A percentile compares a stretch with the other conserved stretches of the same genome.
Conservation (phyloP, 768 basidiomycete genomes). For the Kwoniella shandongensis region DNA sequence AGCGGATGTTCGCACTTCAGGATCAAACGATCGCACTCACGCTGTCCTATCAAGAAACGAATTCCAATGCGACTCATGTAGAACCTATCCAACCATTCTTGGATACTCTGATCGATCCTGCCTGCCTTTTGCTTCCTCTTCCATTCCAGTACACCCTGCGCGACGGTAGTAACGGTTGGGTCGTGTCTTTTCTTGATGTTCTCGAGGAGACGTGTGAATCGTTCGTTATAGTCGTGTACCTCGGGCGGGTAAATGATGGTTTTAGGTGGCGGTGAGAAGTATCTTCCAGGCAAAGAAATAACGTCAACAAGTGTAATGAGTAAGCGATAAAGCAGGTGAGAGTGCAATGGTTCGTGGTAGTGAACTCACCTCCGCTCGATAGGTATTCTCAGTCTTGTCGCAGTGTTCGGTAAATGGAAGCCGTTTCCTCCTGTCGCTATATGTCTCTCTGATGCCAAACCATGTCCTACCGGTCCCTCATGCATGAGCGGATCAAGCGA, state of each 20-base stretch:
- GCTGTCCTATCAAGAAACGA: slow-evolving; percentile 94
- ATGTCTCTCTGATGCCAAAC: slow-evolving; percentile 15
- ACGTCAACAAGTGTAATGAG: slow-evolving; percentile 5
- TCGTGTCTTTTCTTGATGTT: slow-evolving; percentile 92
- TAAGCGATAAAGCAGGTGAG: slow-evolving; percentile 5
- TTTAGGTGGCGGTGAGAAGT: slow-evolving; percentile 73
- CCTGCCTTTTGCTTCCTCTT: slow-evolving; percentile 69
- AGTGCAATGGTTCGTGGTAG: neutral
- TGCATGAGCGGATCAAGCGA: slow-evolving; percentile 50
- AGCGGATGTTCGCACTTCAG: too few species aligned
- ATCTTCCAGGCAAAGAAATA: too few species aligned
- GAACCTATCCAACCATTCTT: slow-evolving; percentile 94
- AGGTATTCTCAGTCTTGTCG: slow-evolving; percentile 66
- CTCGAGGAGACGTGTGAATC: slow-evolving; percentile 83
- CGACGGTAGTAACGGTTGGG: slow-evolving; percentile 92
- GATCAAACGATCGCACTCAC: slow-evolving; percentile 57
- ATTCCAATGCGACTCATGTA: slow-evolving; percentile 82
- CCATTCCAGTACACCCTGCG: slow-evolving; percentile 93
- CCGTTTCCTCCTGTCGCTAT: slow-evolving; percentile 26
- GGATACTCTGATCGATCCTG: slow-evolving; percentile 65
- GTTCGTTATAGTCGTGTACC: slow-evolving; percentile 85
- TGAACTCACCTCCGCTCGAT: slow-evolving; percentile 72
- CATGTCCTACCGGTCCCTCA: slow-evolving; percentile 42
- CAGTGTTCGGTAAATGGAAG: neutral
- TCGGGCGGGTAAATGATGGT: slow-evolving; percentile 82